A percentile compares a stretch with the other conserved stretches of the same genome.
Evolutionary conservation across 257 asterid species (phyloP).

Genomic region (Penstemon barbatus): DNA sequence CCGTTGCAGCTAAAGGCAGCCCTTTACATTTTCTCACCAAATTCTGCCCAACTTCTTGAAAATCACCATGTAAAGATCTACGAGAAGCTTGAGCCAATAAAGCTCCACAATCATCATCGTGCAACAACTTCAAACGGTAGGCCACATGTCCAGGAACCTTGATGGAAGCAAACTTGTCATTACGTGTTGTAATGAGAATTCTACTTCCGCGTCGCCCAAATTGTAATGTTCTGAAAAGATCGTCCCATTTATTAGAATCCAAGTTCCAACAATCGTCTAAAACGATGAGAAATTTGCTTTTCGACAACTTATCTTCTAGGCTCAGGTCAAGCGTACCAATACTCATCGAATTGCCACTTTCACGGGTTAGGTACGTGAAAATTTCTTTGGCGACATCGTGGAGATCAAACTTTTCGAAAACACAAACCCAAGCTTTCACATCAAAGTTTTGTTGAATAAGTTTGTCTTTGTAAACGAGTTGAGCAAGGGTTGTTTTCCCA

Average conservation of each 20-base stretch:
- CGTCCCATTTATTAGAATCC: constrained; percentile 38
- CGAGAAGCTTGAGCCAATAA: constrained; percentile 48
- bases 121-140: constrained; percentile 50
- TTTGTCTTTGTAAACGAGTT: constrained; percentile 45
- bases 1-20: constrained; percentile 68
- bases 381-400: constrained; percentile 43
- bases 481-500: constrained; percentile 66
- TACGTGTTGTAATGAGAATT: constrained; percentile 61
- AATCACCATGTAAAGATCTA: constrained; percentile 36
- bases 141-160: constrained; percentile 46
- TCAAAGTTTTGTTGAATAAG: constrained; percentile 35
- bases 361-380: constrained; percentile 28
- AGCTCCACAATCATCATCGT: constrained; percentile 45
- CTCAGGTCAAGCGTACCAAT: constrained; percentile 48
- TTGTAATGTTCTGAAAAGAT: constrained; percentile 38
- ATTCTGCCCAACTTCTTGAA: constrained; percentile 40
- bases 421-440: constrained; percentile 52
- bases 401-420: constrained; percentile 49
- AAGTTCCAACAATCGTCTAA: constrained; percentile 64
- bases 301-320: constrained; percentile 39
- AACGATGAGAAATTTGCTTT: constrained; percentile 50
- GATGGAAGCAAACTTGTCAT: constrained; percentile 38
- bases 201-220: constrained; percentile 49
- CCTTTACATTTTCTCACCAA: constrained; percentile 64
- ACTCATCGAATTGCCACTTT: constrained; percentile 29